Base-by-base conservation (phyloP, 148 eudicot species). In the Arbutus unedo region DNA sequence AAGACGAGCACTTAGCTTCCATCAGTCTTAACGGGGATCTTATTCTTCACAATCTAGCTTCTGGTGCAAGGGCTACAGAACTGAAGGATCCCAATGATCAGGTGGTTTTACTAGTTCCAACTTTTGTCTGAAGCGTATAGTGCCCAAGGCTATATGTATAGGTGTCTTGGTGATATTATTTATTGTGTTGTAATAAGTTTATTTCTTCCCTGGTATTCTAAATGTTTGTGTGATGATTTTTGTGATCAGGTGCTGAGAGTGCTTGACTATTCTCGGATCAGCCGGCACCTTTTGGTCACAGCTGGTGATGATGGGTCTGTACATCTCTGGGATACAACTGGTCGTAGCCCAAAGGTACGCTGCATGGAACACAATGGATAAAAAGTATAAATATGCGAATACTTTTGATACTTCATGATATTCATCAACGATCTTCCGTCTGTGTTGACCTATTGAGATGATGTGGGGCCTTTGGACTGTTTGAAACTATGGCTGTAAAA, bases 281-380 rank as follows among this genome's bases (percentile, higher is more conserved):
- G 99, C 89, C 89, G 99, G 86, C 97, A 94, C 89, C 93, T 93
- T 84, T 88, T 96, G 90, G 98, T 90, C 56, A 94, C 99, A 64
- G 98, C 99, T 81, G 99, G 99, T 70, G 99, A 96, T 89, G 99
- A 96, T 91, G 99, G 99, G 51, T 94, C 99, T 49, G 85, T 96
- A 82, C 94, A 94, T 89, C 62, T 96, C 87, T 96, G 99, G 99
- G 99, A 96, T 88, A 92, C 97, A 84, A 94, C 97, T 73, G 93
- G 93, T 80, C 91, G 93, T 85, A 91, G 86, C 84, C 99, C 98
- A 50, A 96, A 96, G 99, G 99, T 96, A 78, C 38, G 38, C 38
- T 31, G 38, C 38, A 31, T 83, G 87, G 62, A 60, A 6, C 25
- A 3, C 64, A 49, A 43, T 79, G 53, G 44, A 31, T 47, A 50